These are phyloP conservation scores for Diphasiastrum complanatum DNA, from an alignment of 83 land plant genomes.

Conservation along the genomic window DNA sequence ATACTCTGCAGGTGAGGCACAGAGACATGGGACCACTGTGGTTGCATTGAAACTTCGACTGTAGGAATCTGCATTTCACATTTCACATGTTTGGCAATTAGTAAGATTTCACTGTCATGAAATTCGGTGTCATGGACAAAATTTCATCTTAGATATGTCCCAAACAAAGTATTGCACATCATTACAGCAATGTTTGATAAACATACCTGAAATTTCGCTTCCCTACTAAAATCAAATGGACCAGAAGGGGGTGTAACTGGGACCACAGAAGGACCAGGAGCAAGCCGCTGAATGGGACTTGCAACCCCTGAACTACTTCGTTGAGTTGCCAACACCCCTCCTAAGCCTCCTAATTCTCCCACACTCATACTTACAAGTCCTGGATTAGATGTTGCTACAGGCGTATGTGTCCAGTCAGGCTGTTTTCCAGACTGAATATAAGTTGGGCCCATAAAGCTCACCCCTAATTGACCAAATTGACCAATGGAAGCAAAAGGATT, in stretches of 20 bases:
- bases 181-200: background rate
- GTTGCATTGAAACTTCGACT: constrained; percentile 18
- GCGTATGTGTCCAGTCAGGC: constrained; percentile 93
- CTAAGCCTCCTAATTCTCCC: constrained; percentile 18
- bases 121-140: background rate
- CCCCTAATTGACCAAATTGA: constrained; percentile 88
- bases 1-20: constrained; percentile 23
- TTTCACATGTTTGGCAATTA: background rate
- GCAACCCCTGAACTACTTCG: constrained; percentile 43
- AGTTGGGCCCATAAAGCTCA: constrained; percentile 69
- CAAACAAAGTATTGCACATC: too few species aligned
- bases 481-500: constrained; percentile 84
- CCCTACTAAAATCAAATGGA: constrained; percentile 58
- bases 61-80: constrained; percentile 19
- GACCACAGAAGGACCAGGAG: constrained; percentile 64
- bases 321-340: constrained; percentile 48
- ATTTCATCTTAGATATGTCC: background rate
- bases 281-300: constrained; percentile 52
- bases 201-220: constrained; percentile 74
- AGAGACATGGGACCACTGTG: constrained; percentile 31
- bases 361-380: constrained; percentile 44
- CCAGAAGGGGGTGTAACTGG: constrained; percentile 62
- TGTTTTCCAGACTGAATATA: constrained; percentile 87
- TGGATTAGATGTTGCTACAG: constrained; percentile 40
- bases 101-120: background rate